Base-by-base conservation (phyloP, 495 filamentous ascomycete genomes). In the Hypoxylon lienhwacheense region DNA sequence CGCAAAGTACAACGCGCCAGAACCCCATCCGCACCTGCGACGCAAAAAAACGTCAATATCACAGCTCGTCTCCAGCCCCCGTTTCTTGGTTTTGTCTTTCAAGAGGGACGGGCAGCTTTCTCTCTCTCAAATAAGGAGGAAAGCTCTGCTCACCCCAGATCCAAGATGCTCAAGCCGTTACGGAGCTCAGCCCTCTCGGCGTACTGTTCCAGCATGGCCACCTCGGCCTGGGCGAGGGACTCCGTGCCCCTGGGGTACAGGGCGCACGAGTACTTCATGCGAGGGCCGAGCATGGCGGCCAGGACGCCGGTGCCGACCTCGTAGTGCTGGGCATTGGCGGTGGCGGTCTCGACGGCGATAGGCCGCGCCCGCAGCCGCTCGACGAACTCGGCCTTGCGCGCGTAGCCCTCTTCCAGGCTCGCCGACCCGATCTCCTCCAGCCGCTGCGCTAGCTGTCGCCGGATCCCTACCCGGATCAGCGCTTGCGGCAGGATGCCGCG, bases 1-100 rank as follows among this genome's bases (percentile, higher is more conserved):
- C 12, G 84, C 84, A 44, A 84, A 75, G 67, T 81, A 86, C 24
- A 86, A 65, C 10, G 77, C 72, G 15, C 67, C 77, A 36, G 83
- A 85, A 25, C 84, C 84, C 84, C 84, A 86, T 21, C 84, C 84
- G 63, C 82, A 86, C 25, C 77, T 81, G 42, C 31, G n/a, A n/a
- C 8, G 8, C 2, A 35, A 26, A 26, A 7, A 4, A 15, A 7
- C 6, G 25, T 67, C 36, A 67, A 17, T 20, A 26, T 33, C 7
- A 19, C 10, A 15, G 1, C 11, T 17, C 12, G 12, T 10, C 6
- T 33, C 26, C 16, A n/a, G n/a, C n/a, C n/a, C n/a, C n/a, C n/a
- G n/a, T n/a, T n/a, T n/a, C n/a, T n/a, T n/a, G n/a, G n/a, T n/a
- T n/a, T n/a, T n/a, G n/a, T n/a, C n/a, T n/a, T n/a, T n/a, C n/a